phyloP scores from a whole-genome alignment of 2,329 filamentous ascomycete species.

The Colletotrichum destructivum region DNA sequence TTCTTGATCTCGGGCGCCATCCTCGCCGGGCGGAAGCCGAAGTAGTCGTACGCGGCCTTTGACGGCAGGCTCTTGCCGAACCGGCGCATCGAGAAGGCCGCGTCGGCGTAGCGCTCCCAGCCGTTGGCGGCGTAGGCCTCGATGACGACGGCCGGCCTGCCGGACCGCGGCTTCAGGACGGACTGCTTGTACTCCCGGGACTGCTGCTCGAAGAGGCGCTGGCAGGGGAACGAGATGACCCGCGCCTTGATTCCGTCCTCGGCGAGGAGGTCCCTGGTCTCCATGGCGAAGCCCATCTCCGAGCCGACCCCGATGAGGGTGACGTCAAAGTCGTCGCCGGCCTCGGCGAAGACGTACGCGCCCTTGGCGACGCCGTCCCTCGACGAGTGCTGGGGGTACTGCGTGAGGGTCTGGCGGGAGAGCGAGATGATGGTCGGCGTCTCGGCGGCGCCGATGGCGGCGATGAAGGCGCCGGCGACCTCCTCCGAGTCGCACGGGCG shows the following conservation, averaged over 20 bases:
- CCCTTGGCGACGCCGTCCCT: conserved; percentile 59
- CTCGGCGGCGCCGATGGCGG: conserved; percentile 58
- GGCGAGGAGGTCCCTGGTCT: conserved; percentile 54
- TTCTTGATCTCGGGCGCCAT: conserved; percentile 53
- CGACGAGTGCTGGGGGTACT: conserved; percentile 54
- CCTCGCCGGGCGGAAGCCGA: conserved; percentile 62
- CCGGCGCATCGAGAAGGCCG: conserved; percentile 65
- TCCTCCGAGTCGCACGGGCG: conserved; percentile 72
- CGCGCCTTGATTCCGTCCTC: conserved; percentile 54
- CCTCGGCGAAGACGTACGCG: conserved; percentile 63
- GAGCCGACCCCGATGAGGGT: conserved; percentile 58
- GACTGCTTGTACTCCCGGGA: conserved; percentile 59
- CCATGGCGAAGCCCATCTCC: conserved; percentile 52
- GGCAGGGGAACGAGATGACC: conserved; percentile 62
- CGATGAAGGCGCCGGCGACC: conserved; percentile 66
- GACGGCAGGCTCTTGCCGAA: conserved; percentile 72
- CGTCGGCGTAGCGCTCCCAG: conserved; percentile 75
- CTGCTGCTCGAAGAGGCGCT: conserved; percentile 60
- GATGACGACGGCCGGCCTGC: conserved; percentile 67
- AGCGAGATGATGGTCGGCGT: conserved; percentile 64
- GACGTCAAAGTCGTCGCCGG: conserved; percentile 56
- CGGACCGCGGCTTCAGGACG: conserved; percentile 58
- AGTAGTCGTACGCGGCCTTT: conserved; percentile 66
- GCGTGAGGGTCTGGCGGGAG: conserved; percentile 59
- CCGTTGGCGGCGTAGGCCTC: conserved; percentile 72